Conservation (phyloP, 768 basidiomycete genomes). For the Agaricus blazei region DNA sequence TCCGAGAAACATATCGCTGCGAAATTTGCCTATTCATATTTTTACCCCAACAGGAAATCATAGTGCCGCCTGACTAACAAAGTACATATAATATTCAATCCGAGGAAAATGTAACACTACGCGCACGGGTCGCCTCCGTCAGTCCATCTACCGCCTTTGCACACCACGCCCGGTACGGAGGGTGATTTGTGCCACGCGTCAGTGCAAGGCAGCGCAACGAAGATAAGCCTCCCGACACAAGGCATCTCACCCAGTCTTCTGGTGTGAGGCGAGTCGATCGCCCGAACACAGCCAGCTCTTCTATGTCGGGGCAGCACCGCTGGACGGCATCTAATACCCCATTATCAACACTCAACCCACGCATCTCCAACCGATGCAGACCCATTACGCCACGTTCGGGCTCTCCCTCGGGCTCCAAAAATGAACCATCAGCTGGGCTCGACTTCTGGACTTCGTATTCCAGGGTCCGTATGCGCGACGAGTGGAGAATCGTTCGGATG, state of each 20-base stretch:
- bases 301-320: constrained; percentile 30
- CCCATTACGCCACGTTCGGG: constrained; percentile 18
- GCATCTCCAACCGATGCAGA: constrained; percentile 36
- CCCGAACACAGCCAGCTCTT: constrained; percentile 35
- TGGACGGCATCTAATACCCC: constrained; percentile 29
- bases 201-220: constrained; percentile 29
- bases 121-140: constrained; percentile 10
- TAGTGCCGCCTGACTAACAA: not conserved
- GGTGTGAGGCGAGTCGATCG: constrained; percentile 30
- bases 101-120: not conserved
- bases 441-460: constrained; percentile 36
- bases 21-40: constrained; percentile 7
- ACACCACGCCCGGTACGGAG: constrained; percentile 36
- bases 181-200: constrained; percentile 33
- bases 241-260: constrained; percentile 37
- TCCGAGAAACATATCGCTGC: constrained; percentile 6
- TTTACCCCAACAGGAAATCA: constrained; percentile 7
- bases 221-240: constrained; percentile 29
- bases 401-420: constrained; percentile 24
- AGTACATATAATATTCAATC: not conserved
- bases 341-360: constrained; percentile 33
- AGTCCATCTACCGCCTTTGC: constrained; percentile 13
- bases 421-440: constrained; percentile 15
- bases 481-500: constrained; percentile 32
- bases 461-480: constrained; percentile 36